Base-by-base conservation (phyloP, 1,284 basidiomycete species). In the Pseudozyma sp. region DNA sequence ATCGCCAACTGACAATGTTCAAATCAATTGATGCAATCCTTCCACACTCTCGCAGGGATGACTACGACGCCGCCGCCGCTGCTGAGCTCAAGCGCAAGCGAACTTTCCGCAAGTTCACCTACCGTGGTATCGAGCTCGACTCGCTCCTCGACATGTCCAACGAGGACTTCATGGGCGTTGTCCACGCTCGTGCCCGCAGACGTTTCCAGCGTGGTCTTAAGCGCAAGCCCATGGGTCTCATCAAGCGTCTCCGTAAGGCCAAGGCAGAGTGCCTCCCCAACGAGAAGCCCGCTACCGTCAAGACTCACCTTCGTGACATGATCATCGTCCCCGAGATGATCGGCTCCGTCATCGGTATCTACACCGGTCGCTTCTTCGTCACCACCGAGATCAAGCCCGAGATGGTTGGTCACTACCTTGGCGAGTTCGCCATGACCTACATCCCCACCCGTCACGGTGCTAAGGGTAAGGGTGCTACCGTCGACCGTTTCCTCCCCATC, bases 311-410 rank as follows among this genome's bases (percentile, higher is more conserved):
- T 81, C 94, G 96, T 86, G 92, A 99, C 89, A 99, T 99, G 96
- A 95, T 98, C 87, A 92, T 99, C 86, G 96, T 99, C 74, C 97
- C 96, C 63, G 96, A 99, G 89, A 99, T 99, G 97, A 97, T 99
- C 87, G 73, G 73, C 61, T 70, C 67, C 52, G 76, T 83, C 59
- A 72, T 79, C 59, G 81, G 83, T 52, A 72, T 85, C 60, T 99
- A 99, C 92, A 96, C 95, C 86, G 95, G 95, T 85, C 95, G 90
- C 92, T 93, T 73, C 66, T 83, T 83, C 49, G 81, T 79, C 75
- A 83, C 77, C 66, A 80, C 80, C 61, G 81, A 83, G 88, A 95
- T 99, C 90, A 99, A 97, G 90, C 95, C 97, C 81, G 97, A 99
- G 88, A 98, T 98, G 97, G 93, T 93, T 77, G 97, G 96, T 78